These are phyloP conservation scores for Bipolaris cookei DNA, from an alignment of 2,329 filamentous ascomycete species.

Conservation along the genomic window DNA sequence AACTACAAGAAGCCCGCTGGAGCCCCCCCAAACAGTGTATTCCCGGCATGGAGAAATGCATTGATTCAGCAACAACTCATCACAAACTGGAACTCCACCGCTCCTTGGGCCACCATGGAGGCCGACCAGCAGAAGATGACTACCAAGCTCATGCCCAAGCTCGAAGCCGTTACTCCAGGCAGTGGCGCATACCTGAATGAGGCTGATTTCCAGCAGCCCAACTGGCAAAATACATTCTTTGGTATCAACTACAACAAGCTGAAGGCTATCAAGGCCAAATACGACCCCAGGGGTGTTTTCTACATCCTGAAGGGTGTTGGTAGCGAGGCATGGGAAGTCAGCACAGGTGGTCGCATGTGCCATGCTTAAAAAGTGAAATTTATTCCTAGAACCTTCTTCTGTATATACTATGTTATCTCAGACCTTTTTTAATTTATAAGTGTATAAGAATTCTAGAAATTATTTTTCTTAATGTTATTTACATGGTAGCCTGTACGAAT, in stretches of 20 bases:
- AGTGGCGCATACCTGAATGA: slow-evolving; percentile 42
- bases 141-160: slow-evolving; percentile 33
- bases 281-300: slow-evolving; percentile 30
- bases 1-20: slow-evolving; percentile 23
- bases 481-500: no score
- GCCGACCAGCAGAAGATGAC: slow-evolving; percentile 22
- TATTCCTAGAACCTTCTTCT: no score
- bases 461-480: no score
- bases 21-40: slow-evolving; percentile 27
- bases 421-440: no score
- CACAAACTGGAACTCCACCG: slow-evolving; percentile 29
- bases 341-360: slow-evolving; percentile 24
- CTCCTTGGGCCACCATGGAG: slow-evolving; percentile 18
- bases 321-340: slow-evolving; percentile 27
- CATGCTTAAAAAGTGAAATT: neutral
- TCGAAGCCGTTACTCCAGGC: slow-evolving; percentile 29
- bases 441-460: no score
- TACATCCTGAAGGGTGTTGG: slow-evolving; percentile 30
- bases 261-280: slow-evolving; percentile 29
- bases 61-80: slow-evolving; percentile 29
- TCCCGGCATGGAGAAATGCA: slow-evolving; percentile 33
- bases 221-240: slow-evolving; percentile 36
- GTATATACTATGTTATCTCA: no score
- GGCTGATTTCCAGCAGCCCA: slow-evolving; percentile 32
- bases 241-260: slow-evolving; percentile 29